Percentiles rank a stretch among this genome's conserved stretches.
Conservation (phyloP, 2,329 filamentous ascomycete genomes). For the Bisporella sp. region DNA sequence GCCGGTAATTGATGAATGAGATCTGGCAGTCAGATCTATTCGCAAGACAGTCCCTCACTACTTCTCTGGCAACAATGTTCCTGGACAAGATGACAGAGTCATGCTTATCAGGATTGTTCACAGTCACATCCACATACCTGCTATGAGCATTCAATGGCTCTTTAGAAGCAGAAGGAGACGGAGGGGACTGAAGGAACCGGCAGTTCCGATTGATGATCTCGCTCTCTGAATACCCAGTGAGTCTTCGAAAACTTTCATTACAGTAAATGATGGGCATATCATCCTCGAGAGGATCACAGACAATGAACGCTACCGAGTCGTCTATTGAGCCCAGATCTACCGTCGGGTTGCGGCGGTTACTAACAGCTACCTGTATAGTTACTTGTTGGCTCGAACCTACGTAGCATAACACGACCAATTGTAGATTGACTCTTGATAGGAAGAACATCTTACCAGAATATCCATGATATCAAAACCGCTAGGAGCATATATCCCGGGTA, state of each 20-base stretch:
- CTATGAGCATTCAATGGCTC: slow-evolving; percentile 52
- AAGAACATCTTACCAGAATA: slow-evolving; percentile 39
- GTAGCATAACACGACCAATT: background rate
- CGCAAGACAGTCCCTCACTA: slow-evolving; percentile 72
- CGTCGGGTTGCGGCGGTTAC: slow-evolving; percentile 71
- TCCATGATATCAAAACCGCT: slow-evolving; percentile 49
- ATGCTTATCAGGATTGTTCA: slow-evolving; percentile 41
- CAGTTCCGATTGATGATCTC: slow-evolving; percentile 89
- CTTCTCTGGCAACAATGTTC: slow-evolving; percentile 73
- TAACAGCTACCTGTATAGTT: slow-evolving; percentile 42
- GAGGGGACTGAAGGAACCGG: slow-evolving; percentile 80
- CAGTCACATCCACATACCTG: slow-evolving; percentile 48
- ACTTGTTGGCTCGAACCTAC: background rate
- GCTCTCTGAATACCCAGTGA: slow-evolving; percentile 81
- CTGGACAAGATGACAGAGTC: slow-evolving; percentile 33
- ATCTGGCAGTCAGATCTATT: slow-evolving; percentile 74
- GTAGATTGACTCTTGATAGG: background rate
- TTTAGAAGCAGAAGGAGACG: background rate
- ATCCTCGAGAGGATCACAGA: slow-evolving; percentile 83
- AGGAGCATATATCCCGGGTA: slow-evolving; percentile 47
- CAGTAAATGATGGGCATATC: slow-evolving; percentile 92
- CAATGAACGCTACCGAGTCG: slow-evolving; percentile 86
- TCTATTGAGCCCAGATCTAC: slow-evolving; percentile 89
- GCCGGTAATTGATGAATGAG: slow-evolving; percentile 87
- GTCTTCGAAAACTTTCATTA: slow-evolving; percentile 84